Evolutionary conservation across 1,284 basidiomycete species (phyloP).

Genomic region (Fomitopsis palustris): DNA sequence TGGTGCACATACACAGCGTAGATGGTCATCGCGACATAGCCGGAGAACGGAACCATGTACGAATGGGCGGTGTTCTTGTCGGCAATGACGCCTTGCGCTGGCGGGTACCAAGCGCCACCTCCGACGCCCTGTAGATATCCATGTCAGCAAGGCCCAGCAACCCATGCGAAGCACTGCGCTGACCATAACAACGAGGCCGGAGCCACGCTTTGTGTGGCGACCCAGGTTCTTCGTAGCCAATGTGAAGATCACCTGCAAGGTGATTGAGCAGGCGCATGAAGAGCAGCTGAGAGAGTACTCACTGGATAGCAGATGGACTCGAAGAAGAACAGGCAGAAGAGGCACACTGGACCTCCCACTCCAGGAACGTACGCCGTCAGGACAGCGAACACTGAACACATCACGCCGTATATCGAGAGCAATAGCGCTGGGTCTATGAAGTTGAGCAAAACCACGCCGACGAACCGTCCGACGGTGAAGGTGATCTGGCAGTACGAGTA

Average conservation of each 20-base stretch:
- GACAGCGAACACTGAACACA: conserved; percentile 52
- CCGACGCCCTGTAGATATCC: conserved; percentile 48
- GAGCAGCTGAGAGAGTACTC: conserved; percentile 27
- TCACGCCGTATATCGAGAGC: conserved; percentile 50
- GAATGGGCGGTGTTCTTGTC: conserved; percentile 50
- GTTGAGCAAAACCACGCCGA: conserved; percentile 61
- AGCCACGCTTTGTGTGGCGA: conserved; percentile 65
- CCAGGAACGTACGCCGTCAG: conserved; percentile 52
- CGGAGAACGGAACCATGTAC: conserved; percentile 59
- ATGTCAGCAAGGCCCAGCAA: conserved; percentile 1
- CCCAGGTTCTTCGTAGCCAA: conserved; percentile 71
- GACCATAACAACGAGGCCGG: conserved; percentile 66
- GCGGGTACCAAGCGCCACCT: conserved; percentile 75
- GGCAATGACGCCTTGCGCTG: conserved; percentile 66
- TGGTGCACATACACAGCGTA: conserved; percentile 50
- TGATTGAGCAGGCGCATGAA: background rate
- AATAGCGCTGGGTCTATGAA: conserved; percentile 65
- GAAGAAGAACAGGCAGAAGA: conserved; percentile 76
- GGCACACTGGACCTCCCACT: conserved; percentile 53
- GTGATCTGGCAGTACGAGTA: conserved; percentile 74
- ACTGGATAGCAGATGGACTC: conserved; percentile 71
- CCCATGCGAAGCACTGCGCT: conserved; percentile 11
- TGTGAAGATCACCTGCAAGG: conserved; percentile 58
- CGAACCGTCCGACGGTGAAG: conserved; percentile 66
- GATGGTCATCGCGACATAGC: conserved; percentile 54